A percentile compares a stretch with the other conserved stretches of the same genome.
Evolutionary conservation across 257 asterid genomes (phyloP).

Genomic region (Fraxinus cuspidata): DNA sequence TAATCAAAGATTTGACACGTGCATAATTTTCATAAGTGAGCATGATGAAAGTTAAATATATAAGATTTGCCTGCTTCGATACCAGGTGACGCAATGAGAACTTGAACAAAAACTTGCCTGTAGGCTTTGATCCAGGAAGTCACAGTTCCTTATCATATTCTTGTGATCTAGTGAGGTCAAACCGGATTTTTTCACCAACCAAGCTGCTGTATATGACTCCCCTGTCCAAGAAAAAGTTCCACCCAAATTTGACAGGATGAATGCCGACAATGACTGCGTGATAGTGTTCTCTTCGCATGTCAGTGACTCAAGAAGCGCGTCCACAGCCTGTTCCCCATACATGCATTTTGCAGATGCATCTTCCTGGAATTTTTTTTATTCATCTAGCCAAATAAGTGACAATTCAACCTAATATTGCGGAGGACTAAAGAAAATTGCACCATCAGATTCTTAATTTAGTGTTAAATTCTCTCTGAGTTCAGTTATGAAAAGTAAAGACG

Average conservation of each 20-base stretch:
- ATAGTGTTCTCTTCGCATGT: conserved; percentile 48
- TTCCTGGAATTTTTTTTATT: conserved; percentile 57
- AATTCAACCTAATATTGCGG: not conserved
- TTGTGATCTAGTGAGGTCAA: conserved; percentile 55
- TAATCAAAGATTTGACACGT: not conserved
- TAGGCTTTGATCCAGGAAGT: conserved; percentile 65
- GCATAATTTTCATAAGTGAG: not conserved
- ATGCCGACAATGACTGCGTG: conserved; percentile 59
- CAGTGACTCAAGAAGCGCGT: conserved; percentile 55
- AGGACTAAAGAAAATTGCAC: not conserved
- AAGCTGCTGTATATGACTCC: conserved; percentile 73
- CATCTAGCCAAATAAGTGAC: conserved; percentile 10
- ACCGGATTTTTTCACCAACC: conserved; percentile 80
- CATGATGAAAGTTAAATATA: not conserved
- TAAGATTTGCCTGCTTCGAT: not conserved
- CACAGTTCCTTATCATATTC: conserved; percentile 69
- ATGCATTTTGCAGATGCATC: conserved; percentile 44
- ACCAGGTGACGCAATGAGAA: not conserved
- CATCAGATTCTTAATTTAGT: not conserved
- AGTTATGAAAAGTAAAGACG: not conserved
- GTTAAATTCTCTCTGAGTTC: conserved; percentile 4
- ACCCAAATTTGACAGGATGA: conserved; percentile 72
- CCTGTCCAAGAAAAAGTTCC: conserved; percentile 93
- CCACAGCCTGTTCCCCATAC: conserved; percentile 63
- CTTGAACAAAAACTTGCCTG: conserved; percentile 42